Conservation (phyloP, 257 asterid genomes). For the Fraxinus pennsylvanica region DNA sequence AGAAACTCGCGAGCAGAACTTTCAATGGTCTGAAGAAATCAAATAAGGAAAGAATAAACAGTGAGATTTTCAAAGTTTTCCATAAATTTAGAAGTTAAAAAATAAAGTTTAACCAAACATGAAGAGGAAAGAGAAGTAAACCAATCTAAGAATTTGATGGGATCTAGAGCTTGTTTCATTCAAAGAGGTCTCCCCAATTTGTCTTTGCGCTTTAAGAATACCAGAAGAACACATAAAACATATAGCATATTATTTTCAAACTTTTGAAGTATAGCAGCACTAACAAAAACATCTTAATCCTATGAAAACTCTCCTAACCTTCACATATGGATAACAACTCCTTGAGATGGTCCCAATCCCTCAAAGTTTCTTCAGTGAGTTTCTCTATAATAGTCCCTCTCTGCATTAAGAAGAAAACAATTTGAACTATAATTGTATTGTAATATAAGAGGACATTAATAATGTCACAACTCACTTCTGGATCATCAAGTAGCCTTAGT, state of each 20-base stretch:
- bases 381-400: slow-evolving; percentile 90
- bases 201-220: slow-evolving; percentile 70
- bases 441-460: slow-evolving; percentile 20
- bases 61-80: neutral
- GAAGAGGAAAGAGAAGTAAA: slow-evolving; percentile 34
- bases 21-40: slow-evolving; percentile 77
- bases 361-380: slow-evolving; percentile 89
- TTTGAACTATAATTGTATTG: slow-evolving; percentile 23
- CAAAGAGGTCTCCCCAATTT: slow-evolving; percentile 86
- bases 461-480: slow-evolving; percentile 70
- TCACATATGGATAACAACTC: slow-evolving; percentile 86
- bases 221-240: slow-evolving; percentile 17
- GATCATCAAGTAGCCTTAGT: slow-evolving; percentile 94
- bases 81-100: slow-evolving; percentile 3
- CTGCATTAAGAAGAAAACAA: slow-evolving; percentile 43
- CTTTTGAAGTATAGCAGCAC: neutral
- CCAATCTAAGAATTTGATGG: slow-evolving; percentile 99
- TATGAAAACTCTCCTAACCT: slow-evolving; percentile 46
- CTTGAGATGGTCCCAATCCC: slow-evolving; percentile 91
- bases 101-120: slow-evolving; percentile 4
- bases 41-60: slow-evolving; percentile 13
- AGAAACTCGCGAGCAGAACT: slow-evolving; percentile 96
- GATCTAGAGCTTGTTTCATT: slow-evolving; percentile 98
- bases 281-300: slow-evolving; percentile 4
- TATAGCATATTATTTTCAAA: slow-evolving; percentile 8